These are phyloP conservation scores for Neurospora crassa DNA, from an alignment of 2,329 filamentous ascomycete species.

Conservation along the genomic window DNA sequence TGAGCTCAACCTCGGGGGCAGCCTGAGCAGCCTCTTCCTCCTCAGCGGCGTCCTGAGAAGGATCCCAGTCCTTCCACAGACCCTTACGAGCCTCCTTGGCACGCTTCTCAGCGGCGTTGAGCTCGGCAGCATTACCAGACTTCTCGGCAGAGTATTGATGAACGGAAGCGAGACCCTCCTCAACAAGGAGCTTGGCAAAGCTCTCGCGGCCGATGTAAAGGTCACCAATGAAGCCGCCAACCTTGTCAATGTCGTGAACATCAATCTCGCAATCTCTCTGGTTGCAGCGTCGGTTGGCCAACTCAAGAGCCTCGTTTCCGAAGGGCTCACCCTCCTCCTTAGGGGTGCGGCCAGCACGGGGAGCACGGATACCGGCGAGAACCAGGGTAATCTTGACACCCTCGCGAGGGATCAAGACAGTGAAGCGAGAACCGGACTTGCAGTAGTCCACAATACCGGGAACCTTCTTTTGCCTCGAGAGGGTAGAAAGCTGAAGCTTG, in stretches of 20 bases:
- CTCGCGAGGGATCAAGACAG: slow-evolving; percentile 81
- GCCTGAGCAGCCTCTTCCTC: slow-evolving; percentile 42
- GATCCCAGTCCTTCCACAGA: slow-evolving; percentile 91
- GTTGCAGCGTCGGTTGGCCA: slow-evolving; percentile 79
- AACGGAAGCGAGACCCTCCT: slow-evolving; percentile 87
- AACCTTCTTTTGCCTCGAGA: slow-evolving; percentile 86
- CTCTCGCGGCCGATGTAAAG: slow-evolving; percentile 91
- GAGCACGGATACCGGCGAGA: slow-evolving; percentile 83
- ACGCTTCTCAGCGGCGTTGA: slow-evolving; percentile 76
- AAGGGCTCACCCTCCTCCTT: slow-evolving; percentile 84
- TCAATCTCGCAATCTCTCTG: slow-evolving; percentile 96
- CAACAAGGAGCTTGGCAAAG: slow-evolving; percentile 85
- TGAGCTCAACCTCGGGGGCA: slow-evolving; percentile 42
- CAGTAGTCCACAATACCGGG: slow-evolving; percentile 94
- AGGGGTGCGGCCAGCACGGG: slow-evolving; percentile 65
- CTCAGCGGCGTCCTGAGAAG: slow-evolving; percentile 66
- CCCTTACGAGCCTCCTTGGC: slow-evolving; percentile 86
- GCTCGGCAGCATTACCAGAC: slow-evolving; percentile 77
- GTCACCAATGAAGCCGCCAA: slow-evolving; percentile 93
- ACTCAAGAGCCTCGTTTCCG: slow-evolving; percentile 86
- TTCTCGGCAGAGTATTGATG: slow-evolving; percentile 95
- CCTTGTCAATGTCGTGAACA: slow-evolving; percentile 89
- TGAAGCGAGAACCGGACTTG: slow-evolving; percentile 94
- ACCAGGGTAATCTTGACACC: slow-evolving; percentile 93
- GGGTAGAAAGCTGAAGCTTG: slow-evolving; percentile 80